Evolutionary conservation across 805 yeast species (phyloP).

Genomic region (Zygosaccharomyces rouxii): DNA sequence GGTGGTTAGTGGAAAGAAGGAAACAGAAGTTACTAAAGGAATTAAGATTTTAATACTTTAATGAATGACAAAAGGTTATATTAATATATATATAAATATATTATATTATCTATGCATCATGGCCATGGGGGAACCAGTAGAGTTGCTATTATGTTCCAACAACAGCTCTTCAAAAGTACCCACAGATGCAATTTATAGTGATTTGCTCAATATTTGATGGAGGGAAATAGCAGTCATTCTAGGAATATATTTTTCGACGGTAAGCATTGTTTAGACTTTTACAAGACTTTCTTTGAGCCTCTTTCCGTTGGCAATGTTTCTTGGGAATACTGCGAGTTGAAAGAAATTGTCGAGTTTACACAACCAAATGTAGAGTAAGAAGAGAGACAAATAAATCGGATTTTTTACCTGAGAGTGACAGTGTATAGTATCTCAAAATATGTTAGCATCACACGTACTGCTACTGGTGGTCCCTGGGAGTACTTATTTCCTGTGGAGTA

Average conservation of each 20-base stretch:
- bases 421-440: no score
- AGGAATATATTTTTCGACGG: constrained; percentile 2
- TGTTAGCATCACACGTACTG: no score
- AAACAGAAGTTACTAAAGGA: constrained; percentile 41
- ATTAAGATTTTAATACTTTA: constrained; percentile 12
- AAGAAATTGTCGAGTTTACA: neutral
- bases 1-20: constrained; percentile 43
- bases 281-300: neutral
- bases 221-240: neutral
- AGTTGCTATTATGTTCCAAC: constrained; percentile 5
- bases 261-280: constrained; percentile 1
- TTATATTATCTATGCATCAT: neutral
- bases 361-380: neutral
- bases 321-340: neutral
- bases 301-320: neutral
- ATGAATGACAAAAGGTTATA: neutral
- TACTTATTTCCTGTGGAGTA: no score
- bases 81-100: neutral
- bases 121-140: constrained; percentile 11
- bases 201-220: neutral
- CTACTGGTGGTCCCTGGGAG: no score
- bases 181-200: no score
- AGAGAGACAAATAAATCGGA: no score
- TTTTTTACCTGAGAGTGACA: no score
- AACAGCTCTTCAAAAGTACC: constrained; percentile 5